Evolutionary conservation across 108 stramenopile species (phyloP).

Genomic region (Pelagomonas calceolata): DNA sequence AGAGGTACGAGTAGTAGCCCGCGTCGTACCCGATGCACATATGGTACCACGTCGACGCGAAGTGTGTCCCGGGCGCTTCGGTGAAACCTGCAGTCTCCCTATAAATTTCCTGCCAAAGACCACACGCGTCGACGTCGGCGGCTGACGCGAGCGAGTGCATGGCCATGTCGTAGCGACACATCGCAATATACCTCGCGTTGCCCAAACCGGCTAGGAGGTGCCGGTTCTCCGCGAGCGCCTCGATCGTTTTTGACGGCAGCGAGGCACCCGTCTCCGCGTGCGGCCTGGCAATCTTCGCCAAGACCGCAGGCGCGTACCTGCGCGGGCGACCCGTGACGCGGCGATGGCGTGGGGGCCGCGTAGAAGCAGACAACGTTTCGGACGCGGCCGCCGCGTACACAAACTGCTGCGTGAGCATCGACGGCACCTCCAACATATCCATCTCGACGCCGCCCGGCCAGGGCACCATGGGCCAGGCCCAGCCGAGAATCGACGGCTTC

Average conservation of each 20-base stretch:
- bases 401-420: slow-evolving; percentile 21
- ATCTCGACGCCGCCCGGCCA: slow-evolving; percentile 24
- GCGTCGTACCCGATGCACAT: slow-evolving; percentile 14
- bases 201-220: slow-evolving; percentile 11
- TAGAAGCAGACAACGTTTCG: too few species aligned
- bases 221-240: slow-evolving; percentile 14
- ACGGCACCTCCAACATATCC: slow-evolving; percentile 23
- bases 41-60: slow-evolving; percentile 18
- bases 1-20: slow-evolving; percentile 10
- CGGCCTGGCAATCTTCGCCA: slow-evolving; percentile 1
- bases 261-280: slow-evolving; percentile 8
- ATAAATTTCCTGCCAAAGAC: slow-evolving; percentile 13
- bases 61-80: not conserved
- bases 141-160: slow-evolving; percentile 10
- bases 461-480: slow-evolving; percentile 21
- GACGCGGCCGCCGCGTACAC: slow-evolving; percentile 7
- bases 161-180: slow-evolving; percentile 14
- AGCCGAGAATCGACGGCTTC: slow-evolving; percentile 11
- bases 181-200: slow-evolving; percentile 18
- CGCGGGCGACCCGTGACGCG: too few species aligned
- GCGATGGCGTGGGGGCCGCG: slow-evolving; percentile 10
- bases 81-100: slow-evolving; percentile 9
- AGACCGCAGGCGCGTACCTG: too few species aligned
- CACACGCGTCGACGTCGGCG: slow-evolving; percentile 7
- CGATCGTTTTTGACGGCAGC: slow-evolving; percentile 5